These are phyloP conservation scores for Neurospora crassa DNA, from an alignment of 2,329 filamentous ascomycete species.

Conservation along the genomic window DNA sequence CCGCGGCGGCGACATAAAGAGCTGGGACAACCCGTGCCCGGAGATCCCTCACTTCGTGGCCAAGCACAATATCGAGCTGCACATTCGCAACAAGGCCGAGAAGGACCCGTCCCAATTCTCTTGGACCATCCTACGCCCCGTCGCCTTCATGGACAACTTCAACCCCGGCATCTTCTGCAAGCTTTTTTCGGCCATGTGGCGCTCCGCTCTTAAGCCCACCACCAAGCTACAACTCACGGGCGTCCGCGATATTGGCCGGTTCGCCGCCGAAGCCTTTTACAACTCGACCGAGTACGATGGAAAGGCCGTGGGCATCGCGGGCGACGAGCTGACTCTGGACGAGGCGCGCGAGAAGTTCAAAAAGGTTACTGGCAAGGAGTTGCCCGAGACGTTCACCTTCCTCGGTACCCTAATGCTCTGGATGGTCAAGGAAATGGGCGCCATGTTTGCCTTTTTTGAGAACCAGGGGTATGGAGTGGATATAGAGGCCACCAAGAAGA, in stretches of 20 bases:
- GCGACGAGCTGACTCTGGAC: slow-evolving; percentile 25
- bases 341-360: slow-evolving; percentile 23
- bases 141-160: slow-evolving; percentile 32
- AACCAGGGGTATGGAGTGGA: slow-evolving; percentile 30
- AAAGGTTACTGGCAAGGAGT: slow-evolving; percentile 18
- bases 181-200: slow-evolving; percentile 25
- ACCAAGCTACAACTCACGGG: slow-evolving; percentile 28
- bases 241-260: slow-evolving; percentile 29
- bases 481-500: slow-evolving; percentile 21
- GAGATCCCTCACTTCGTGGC: slow-evolving; percentile 19
- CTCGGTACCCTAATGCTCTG: slow-evolving; percentile 22
- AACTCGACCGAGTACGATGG: slow-evolving; percentile 20
- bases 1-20: slow-evolving; percentile 21
- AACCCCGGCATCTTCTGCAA: slow-evolving; percentile 24
- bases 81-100: slow-evolving; percentile 34
- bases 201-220: slow-evolving; percentile 15
- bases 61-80: slow-evolving; percentile 51
- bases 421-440: slow-evolving; percentile 21
- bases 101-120: slow-evolving; percentile 16
- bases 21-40: slow-evolving; percentile 20
- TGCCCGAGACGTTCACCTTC: slow-evolving; percentile 25
- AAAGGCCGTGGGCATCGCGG: slow-evolving; percentile 24
- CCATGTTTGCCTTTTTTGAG: slow-evolving; percentile 30
- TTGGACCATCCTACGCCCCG: slow-evolving; percentile 31
- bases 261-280: slow-evolving; percentile 25